These are phyloP conservation scores for Stenogyne calaminthoides DNA, from an alignment of 305 asterid species.

Conservation along the genomic window DNA sequence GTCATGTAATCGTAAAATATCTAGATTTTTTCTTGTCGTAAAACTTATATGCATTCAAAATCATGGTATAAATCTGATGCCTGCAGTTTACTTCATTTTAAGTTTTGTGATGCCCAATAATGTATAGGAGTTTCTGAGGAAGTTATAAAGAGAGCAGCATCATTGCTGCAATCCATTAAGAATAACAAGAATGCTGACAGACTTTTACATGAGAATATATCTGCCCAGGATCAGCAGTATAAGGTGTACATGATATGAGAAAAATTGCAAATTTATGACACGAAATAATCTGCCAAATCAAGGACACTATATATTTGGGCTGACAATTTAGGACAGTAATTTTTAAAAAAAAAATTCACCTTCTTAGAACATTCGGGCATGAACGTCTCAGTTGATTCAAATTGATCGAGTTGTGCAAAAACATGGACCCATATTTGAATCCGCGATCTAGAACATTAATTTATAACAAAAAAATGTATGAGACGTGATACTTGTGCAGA, in stretches of 20 bases:
- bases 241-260: slow-evolving; percentile 47
- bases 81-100: background rate
- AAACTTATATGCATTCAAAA: slow-evolving; percentile 22
- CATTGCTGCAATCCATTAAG: slow-evolving; percentile 53
- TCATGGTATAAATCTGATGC: background rate
- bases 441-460: background rate
- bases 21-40: slow-evolving; percentile 4
- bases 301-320: background rate
- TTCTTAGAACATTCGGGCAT: background rate
- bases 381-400: background rate
- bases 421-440: background rate
- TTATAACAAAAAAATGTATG: background rate
- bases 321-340: background rate
- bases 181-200: slow-evolving; percentile 56
- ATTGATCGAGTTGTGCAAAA: background rate
- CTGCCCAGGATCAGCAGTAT: slow-evolving; percentile 70
- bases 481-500: background rate
- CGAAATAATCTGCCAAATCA: background rate
- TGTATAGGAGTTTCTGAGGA: slow-evolving; percentile 68
- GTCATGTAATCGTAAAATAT: slow-evolving; percentile 15
- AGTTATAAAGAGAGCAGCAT: slow-evolving; percentile 75
- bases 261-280: background rate
- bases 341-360: background rate
- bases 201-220: slow-evolving; percentile 52
- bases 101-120: slow-evolving; percentile 21